These are phyloP conservation scores for Eremothecium cymbalariae DNA, from an alignment of 1,139 yeast genomes.

Conservation along the genomic window DNA sequence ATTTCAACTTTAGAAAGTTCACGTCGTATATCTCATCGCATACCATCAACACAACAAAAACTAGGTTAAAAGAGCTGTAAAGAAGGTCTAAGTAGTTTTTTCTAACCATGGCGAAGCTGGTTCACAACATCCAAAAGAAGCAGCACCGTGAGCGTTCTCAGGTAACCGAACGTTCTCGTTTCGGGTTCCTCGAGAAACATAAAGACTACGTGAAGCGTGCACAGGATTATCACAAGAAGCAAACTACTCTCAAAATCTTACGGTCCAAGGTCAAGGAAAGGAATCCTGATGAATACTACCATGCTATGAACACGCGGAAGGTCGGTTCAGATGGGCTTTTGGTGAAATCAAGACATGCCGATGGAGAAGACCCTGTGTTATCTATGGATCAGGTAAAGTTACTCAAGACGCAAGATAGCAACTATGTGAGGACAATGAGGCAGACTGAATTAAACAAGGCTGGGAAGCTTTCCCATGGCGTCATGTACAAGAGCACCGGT, in stretches of 20 bases:
- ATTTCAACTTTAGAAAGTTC: too few species aligned
- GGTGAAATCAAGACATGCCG: slow-evolving; percentile 59
- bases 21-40: too few species aligned
- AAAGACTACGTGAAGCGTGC: slow-evolving; percentile 90
- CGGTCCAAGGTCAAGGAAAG: slow-evolving; percentile 62
- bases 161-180: slow-evolving; percentile 59
- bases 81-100: not conserved
- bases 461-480: slow-evolving; percentile 47
- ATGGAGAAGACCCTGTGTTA: slow-evolving; percentile 36
- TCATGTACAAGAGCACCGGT: slow-evolving; percentile 52
- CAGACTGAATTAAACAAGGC: slow-evolving; percentile 61
- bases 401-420: slow-evolving; percentile 81
- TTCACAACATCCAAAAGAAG: slow-evolving; percentile 86
- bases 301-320: slow-evolving; percentile 69
- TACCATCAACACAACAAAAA: too few species aligned
- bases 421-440: slow-evolving; percentile 71
- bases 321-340: slow-evolving; percentile 64
- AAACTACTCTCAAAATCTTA: slow-evolving; percentile 71
- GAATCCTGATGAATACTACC: slow-evolving; percentile 96
- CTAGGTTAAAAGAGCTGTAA: too few species aligned
- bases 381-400: slow-evolving; percentile 70
- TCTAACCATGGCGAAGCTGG: slow-evolving; percentile 59
- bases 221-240: slow-evolving; percentile 78
- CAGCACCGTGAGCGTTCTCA: slow-evolving; percentile 95
- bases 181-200: slow-evolving; percentile 87